Base-by-base conservation (phyloP, 768 basidiomycete genomes). In the Podaxis sp. region DNA sequence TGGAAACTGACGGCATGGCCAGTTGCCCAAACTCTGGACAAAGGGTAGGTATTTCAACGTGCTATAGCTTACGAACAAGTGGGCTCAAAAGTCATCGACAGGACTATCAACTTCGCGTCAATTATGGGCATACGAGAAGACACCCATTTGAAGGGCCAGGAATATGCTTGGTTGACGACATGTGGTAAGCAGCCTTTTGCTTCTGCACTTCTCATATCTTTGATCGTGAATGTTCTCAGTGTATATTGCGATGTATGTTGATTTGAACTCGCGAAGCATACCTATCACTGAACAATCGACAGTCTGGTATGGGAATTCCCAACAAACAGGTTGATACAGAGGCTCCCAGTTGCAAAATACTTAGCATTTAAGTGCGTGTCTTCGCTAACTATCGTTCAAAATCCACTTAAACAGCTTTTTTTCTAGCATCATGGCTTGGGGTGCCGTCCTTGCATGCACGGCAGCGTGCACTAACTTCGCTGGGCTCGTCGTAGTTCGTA, bases 331-430 rank as follows among this genome's bases (percentile, higher is more conserved):
- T 69, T 83, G 19, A 73, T 84, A 40, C 82, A 83, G 64, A 73
- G 78, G 2, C 68, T 83, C 15, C 82, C 81, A 3, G 71, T 85
- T 55, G 83, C 70, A n/a, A 83, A 82, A 70, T 82, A 80, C 61
- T 72, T 83, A 1, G 76, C 74, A 3, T 75, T 78, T 67, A 77
- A 78, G 72, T 80, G 63, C 7, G 79, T 69, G 25, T 15, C 7
- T 17, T 58, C 33, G 15, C 15, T 15, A 27, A 59, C 56, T 51
- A 29, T 22, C 15, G 41, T 12, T 49, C n/a, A 27, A 4, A 51
- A 9, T 27, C 9, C 19, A 1, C 7, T 61, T 15, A 57, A 47
- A 25, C 12, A 19, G 29, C 50, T 37, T 25, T 3, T 33, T 57
- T 38, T 56, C 4, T 50, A 78, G 75, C 60, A 77, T 78, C 17